phyloP scores from a whole-genome alignment of 768 basidiomycete genomes.

The Amanita exitialis region DNA sequence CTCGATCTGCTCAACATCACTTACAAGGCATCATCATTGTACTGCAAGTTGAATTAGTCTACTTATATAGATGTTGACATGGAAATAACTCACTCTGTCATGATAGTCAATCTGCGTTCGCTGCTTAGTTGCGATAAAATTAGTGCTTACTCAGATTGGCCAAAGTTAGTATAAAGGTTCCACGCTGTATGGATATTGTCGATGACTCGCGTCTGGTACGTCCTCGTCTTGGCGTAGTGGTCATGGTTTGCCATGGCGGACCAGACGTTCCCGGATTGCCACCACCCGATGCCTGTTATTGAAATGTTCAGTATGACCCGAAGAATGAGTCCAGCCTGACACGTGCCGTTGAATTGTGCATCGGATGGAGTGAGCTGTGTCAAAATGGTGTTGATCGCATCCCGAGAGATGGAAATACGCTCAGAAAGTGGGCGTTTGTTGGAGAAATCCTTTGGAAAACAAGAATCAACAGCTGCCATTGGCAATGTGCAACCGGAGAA shows the following conservation, averaged over 20 bases:
- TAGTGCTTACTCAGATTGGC: background rate
- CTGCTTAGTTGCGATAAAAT: background rate
- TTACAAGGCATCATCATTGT: background rate
- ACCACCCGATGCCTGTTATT: slow-evolving; percentile 34
- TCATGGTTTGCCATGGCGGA: slow-evolving; percentile 43
- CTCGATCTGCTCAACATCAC: slow-evolving; percentile 16
- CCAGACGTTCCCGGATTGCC: slow-evolving; percentile 44
- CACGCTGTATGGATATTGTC: background rate
- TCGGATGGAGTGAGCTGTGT: slow-evolving; percentile 24
- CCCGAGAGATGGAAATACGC: slow-evolving; percentile 30
- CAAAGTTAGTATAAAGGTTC: background rate
- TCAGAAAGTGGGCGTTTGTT: slow-evolving; percentile 22
- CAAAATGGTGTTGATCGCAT: slow-evolving; percentile 30
- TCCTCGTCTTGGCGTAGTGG: slow-evolving; percentile 23
- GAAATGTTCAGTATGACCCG: slow-evolving; percentile 1
- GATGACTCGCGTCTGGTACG: slow-evolving; percentile 26
- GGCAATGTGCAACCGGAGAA: too few relatives aligned
- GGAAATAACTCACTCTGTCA: background rate
- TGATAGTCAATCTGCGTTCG: background rate
- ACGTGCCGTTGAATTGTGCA: slow-evolving; percentile 32
- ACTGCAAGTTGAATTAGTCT: background rate
- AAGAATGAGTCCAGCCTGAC: background rate
- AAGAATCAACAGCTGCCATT: background rate
- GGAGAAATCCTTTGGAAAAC: background rate
- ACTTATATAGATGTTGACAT: background rate